Percentiles rank a stretch among this genome's conserved stretches.
These are phyloP conservation scores for Orbilia brochopaga DNA, from an alignment of 2,329 filamentous ascomycete species.

Conservation along the genomic window DNA sequence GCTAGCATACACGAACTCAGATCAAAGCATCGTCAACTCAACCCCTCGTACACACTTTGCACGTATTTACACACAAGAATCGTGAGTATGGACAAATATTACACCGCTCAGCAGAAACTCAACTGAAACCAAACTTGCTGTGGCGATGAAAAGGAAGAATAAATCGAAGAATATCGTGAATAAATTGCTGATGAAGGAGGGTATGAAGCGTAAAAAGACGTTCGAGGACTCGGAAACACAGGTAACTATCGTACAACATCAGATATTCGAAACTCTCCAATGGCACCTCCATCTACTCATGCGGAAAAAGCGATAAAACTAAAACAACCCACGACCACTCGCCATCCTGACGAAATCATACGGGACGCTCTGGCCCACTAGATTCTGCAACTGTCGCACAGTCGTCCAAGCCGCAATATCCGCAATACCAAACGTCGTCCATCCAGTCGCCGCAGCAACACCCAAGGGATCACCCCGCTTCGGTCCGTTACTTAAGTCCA, in stretches of 20 bases:
- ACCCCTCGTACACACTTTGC: neutral
- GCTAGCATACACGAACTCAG: neutral
- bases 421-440: conserved; percentile 77
- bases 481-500: conserved; percentile 75
- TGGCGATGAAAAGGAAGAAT: neutral
- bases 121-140: neutral
- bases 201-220: conserved; percentile 25
- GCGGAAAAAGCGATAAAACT: neutral
- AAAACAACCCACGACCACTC: conserved; percentile 64
- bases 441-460: conserved; percentile 75
- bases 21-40: neutral
- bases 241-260: conserved; percentile 46
- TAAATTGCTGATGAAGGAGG: conserved; percentile 16
- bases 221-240: neutral
- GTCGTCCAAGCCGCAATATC: conserved; percentile 85
- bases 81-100: neutral
- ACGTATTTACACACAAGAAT: conserved; percentile 1
- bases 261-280: neutral
- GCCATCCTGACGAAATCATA: conserved; percentile 85
- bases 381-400: conserved; percentile 76
- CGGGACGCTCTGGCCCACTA: conserved; percentile 85
- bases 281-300: neutral
- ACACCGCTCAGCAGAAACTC: neutral
- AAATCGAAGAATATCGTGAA: conserved; percentile 8
- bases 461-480: conserved; percentile 72